These are phyloP conservation scores for Ustilago cynodontis DNA, from an alignment of 1,284 basidiomycete genomes.

Conservation along the genomic window DNA sequence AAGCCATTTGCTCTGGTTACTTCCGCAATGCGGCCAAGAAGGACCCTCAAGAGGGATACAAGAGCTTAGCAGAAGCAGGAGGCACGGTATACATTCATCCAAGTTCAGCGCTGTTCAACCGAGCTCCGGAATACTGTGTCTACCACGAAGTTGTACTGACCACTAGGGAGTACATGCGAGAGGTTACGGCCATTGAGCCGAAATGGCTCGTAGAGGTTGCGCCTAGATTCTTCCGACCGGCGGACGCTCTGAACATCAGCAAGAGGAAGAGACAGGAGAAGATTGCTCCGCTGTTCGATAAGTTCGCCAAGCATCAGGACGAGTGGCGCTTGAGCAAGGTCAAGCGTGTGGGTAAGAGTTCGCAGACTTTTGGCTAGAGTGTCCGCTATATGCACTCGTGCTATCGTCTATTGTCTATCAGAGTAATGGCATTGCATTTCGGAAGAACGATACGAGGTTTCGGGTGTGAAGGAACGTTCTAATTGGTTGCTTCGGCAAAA, in stretches of 20 bases:
- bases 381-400: neutral
- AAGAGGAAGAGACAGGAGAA: constrained; percentile 97
- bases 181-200: constrained; percentile 94
- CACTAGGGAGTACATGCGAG: constrained; percentile 87
- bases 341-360: constrained; percentile 46
- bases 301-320: constrained; percentile 57
- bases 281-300: constrained; percentile 84
- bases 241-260: constrained; percentile 94
- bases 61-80: constrained; percentile 87
- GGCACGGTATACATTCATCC: constrained; percentile 97
- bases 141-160: constrained; percentile 83
- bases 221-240: constrained; percentile 96
- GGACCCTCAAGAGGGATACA: constrained; percentile 81
- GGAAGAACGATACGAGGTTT: neutral
- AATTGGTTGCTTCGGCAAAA: neutral
- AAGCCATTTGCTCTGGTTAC: constrained; percentile 91
- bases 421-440: neutral
- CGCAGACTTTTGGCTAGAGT: constrained; percentile 49
- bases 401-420: neutral
- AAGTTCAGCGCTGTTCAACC: constrained; percentile 95
- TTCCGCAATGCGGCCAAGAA: constrained; percentile 75
- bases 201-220: constrained; percentile 99
- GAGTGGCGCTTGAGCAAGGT: constrained; percentile 58
- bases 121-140: constrained; percentile 81
- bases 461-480: neutral